Evolutionary conservation across 2,329 filamentous ascomycete species (phyloP).

Genomic region (Aspergillus neoniger): DNA sequence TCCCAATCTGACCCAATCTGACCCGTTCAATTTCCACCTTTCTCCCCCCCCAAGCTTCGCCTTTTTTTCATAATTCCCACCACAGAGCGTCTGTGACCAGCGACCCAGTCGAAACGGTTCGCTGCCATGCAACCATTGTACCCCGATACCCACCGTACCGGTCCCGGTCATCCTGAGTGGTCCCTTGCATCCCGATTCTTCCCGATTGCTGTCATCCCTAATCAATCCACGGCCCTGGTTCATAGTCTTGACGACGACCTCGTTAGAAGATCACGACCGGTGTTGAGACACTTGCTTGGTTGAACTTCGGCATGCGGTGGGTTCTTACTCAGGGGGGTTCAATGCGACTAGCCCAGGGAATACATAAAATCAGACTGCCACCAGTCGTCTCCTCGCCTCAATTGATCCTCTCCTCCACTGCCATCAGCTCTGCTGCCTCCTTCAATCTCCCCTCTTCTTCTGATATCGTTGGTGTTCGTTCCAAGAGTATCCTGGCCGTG

Average conservation of each 20-base stretch:
- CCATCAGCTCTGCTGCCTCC: neutral
- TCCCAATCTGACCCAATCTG: constrained; percentile 6
- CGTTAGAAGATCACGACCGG: constrained; percentile 22
- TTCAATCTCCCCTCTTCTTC: constrained; percentile 19
- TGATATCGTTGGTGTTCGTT: constrained; percentile 22
- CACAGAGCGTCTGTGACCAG: neutral
- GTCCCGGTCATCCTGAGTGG: constrained; percentile 26
- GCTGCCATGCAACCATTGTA: constrained; percentile 24
- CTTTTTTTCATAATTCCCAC: constrained; percentile 21
- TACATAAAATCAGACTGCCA: constrained; percentile 36
- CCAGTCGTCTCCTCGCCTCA: constrained; percentile 19
- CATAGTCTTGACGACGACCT: constrained; percentile 24
- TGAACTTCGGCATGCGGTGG: constrained; percentile 52
- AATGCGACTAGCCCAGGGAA: constrained; percentile 30
- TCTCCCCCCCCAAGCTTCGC: constrained; percentile 28
- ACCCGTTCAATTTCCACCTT: constrained; percentile 14
- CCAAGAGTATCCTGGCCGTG: constrained; percentile 24
- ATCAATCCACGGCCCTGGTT: constrained; percentile 19
- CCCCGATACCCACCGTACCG: constrained; percentile 25
- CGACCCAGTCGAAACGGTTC: constrained; percentile 23
- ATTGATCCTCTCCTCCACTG: constrained; percentile 12
- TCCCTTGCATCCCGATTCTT: constrained; percentile 25
- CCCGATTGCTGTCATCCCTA: constrained; percentile 25
- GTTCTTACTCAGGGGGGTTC: constrained; percentile 35
- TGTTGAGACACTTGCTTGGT: constrained; percentile 46